phyloP scores from a whole-genome alignment of 768 basidiomycete species.

The Amanita muscaria region DNA sequence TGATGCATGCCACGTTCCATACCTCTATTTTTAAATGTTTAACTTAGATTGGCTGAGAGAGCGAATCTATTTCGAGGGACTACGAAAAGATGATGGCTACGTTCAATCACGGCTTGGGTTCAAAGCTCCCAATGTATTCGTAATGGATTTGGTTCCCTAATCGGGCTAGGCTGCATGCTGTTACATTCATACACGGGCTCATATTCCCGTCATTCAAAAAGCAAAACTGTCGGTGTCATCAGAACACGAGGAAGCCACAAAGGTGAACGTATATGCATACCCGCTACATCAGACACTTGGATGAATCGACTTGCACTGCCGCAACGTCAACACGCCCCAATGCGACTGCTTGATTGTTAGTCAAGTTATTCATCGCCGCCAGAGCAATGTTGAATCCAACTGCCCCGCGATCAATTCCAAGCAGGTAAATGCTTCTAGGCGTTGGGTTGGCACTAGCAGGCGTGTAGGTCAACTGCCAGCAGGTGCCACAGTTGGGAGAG shows the following conservation, averaged over 20 bases:
- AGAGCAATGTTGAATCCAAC: conserved; percentile 19
- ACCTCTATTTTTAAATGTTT: not conserved
- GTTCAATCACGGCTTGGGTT: conserved; percentile 56
- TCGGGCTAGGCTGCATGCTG: no score
- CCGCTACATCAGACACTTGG: conserved; percentile 19
- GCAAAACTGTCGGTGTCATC: no score
- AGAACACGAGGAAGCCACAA: no score
- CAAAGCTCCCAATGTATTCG: conserved; percentile 70
- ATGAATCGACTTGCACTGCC: conserved; percentile 15
- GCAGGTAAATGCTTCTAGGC: conserved; percentile 29
- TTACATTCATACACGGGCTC: no score
- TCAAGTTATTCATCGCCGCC: conserved; percentile 28
- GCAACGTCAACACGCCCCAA: conserved; percentile 20
- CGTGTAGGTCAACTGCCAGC: conserved; percentile 43
- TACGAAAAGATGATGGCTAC: conserved; percentile 55
- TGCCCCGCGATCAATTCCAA: conserved; percentile 33
- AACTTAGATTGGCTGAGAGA: conserved; percentile 73
- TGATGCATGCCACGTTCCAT: not conserved
- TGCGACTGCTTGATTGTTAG: conserved; percentile 17
- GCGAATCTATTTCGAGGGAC: conserved; percentile 56
- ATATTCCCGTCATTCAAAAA: no score
- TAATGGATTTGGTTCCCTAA: conserved; percentile 53
- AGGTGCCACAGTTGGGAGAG: conserved; percentile 41
- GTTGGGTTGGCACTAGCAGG: conserved; percentile 10
- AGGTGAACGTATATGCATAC: no score